Evolutionary conservation across 257 asterid species (phyloP), one percentile per base, ranked within the genome.

Genomic region (Scutellaria minor): DNA sequence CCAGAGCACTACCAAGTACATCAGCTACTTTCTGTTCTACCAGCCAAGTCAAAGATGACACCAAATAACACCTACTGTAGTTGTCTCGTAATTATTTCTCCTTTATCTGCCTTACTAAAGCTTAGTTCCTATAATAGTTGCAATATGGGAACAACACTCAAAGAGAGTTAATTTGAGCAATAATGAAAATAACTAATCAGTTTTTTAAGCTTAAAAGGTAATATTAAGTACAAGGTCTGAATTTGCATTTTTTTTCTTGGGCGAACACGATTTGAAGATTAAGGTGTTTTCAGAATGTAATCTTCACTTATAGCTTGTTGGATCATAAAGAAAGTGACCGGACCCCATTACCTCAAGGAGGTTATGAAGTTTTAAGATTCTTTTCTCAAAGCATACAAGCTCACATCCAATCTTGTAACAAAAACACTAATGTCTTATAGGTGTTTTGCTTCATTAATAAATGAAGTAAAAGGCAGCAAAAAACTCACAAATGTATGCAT

Each of bases 101-200:
- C 54, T 65, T 55, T 6, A 9, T 75, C 7, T 15, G 65, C 66
- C 37, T 64, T 22, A 22, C 46, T 39, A 15, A 10, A 62, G 35
- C 46, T 45, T 55, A 65, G 59, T 54, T 48, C 60, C 72, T 62
- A 62, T 52, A 24, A 24, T 60, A 37, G 69, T 68, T 65, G 53
- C 44, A 65, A 18, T 11, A 45, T 15, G 50, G 27, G 31, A 39
- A 54, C 52, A 68, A 20, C 10, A 6, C 22, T 20, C 27, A 47
- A 40, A 41, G n/a, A 6, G 20, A 10, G 40, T 52, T 57, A 22
- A 41, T 41, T 56, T 64, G 39, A 73, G 12, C 47, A 55, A 61
- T 3, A 1, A 15, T 22, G 6, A 45, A n/a, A 14, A 15, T 54
- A 51, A 7, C 61, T 63, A 24, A 55, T 10, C 31, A 3, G 56